Base-by-base conservation (phyloP, 2,329 filamentous ascomycete species). In the Emmonsia crescens region DNA sequence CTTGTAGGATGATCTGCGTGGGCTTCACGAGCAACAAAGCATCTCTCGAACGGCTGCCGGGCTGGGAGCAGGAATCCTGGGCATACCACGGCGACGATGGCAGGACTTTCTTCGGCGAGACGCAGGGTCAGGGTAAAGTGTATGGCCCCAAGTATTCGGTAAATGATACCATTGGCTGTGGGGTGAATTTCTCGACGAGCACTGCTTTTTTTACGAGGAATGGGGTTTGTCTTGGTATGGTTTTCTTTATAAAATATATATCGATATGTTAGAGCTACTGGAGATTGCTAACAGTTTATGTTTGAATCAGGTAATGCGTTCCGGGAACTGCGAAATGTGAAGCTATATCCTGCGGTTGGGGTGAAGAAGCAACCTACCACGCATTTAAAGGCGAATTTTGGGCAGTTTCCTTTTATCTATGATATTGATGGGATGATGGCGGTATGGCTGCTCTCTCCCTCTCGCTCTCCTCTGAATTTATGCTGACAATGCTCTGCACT, bases 341-440 rank as follows among this genome's bases (percentile, higher is more conserved):
- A 74, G 61, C 69, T 80, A 8, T 80, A 75, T 68, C 85, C 85
- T 0, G 82, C 82, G 0, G 79, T 87, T 24, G 85, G 85, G n/a
- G 83, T 87, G 80, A 87, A 86, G 74, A 85, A 84, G 61, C 72
- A 78, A 66, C 79, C 81, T 0, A 79, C 79, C 57, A 83, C 85
- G 61, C 82, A 83, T 64, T 68, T 87, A 27, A 78, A 76, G 51
- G 81, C 79, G 40, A 87, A 87, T 69, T 86, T 87, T 71, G 85
- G 85, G 40, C 83, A 84, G 73, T 83, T 82, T 60, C 88, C 89
- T 3, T 97, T 97, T 73, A 82, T 90, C 52, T 99, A 88, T 76
- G 89, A 96, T 72, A 97, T 99, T 67, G 90, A 96, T 74, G 83
- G 84, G 63, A 84, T 94, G 81, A 87, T 96, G 78, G 83, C 82